Evolutionary conservation across 768 basidiomycete genomes (phyloP).

Genomic region (Lyophyllum decastes): DNA sequence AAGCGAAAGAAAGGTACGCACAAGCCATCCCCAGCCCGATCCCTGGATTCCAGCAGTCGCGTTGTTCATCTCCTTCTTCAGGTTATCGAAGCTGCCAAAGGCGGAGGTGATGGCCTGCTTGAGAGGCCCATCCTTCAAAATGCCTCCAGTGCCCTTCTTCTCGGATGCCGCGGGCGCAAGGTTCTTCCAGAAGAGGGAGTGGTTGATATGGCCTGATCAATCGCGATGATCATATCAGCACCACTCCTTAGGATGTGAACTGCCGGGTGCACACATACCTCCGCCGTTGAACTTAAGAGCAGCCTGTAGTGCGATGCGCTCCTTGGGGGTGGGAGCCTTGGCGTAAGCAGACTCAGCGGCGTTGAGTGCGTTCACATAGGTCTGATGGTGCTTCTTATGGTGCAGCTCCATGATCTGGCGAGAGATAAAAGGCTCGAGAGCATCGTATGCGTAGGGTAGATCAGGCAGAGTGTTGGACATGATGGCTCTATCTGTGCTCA

Average conservation of each 20-base stretch:
- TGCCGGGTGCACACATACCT: conserved; percentile 49
- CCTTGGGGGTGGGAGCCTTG: conserved; percentile 67
- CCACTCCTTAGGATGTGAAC: conserved; percentile 10
- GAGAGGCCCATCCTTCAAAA: conserved; percentile 61
- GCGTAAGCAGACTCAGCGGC: conserved; percentile 81
- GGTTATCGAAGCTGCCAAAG: conserved; percentile 70
- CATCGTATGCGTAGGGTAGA: conserved; percentile 82
- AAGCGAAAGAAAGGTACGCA: conserved; percentile 40
- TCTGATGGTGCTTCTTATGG: conserved; percentile 94
- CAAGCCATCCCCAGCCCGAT: conserved; percentile 96
- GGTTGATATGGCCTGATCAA: conserved; percentile 82
- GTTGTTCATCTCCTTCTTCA: conserved; percentile 84
- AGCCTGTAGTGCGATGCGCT: conserved; percentile 84
- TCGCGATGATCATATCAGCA: conserved; percentile 20
- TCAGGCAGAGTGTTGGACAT: conserved; percentile 51
- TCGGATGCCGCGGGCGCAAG: conserved; percentile 63
- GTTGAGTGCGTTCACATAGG: conserved; percentile 91
- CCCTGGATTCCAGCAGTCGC: conserved; percentile 88
- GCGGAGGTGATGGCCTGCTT: conserved; percentile 60
- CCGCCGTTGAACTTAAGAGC: conserved; percentile 97
- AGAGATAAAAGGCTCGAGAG: conserved; percentile 92
- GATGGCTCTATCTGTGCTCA: background rate
- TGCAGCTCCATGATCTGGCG: conserved; percentile 93
- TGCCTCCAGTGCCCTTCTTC: conserved; percentile 61
- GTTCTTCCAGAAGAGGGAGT: conserved; percentile 97